phyloP scores from a whole-genome alignment of 148 eudicot genomes.

The Persicaria tinctoria region DNA sequence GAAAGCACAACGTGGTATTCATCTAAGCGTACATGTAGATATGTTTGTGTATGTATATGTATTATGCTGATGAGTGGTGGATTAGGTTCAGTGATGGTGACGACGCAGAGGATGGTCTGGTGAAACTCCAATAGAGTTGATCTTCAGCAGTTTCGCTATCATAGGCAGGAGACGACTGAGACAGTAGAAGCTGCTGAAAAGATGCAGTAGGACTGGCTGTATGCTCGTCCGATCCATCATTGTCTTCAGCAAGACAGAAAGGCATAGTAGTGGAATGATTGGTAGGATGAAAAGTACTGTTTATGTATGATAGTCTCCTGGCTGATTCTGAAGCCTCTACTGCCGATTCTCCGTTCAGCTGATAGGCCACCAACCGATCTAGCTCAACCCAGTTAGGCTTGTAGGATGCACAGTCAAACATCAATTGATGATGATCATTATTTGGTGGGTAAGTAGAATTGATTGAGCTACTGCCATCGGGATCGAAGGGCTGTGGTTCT shows the following conservation, averaged over 20 bases:
- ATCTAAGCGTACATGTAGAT: not conserved
- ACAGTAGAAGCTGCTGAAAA: too few species aligned
- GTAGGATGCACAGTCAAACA: not conserved
- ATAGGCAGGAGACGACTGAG: too few species aligned
- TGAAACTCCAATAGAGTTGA: not conserved
- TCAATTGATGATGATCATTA: too few species aligned
- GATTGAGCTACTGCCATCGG: not conserved
- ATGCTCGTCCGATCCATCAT: not conserved
- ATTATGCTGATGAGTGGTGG: not conserved
- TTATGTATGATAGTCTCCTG: constrained; percentile 15
- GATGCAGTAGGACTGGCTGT: not conserved
- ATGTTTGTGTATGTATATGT: not conserved
- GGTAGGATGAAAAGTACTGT: constrained; percentile 1
- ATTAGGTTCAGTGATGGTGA: not conserved
- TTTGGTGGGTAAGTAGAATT: not conserved
- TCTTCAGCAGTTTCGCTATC: not conserved
- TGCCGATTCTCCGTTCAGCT: constrained; percentile 32
- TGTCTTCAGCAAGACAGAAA: constrained; percentile 22
- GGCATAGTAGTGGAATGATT: constrained; percentile 4
- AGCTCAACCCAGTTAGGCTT: constrained; percentile 31
- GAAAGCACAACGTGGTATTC: not conserved
- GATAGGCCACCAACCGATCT: constrained; percentile 48
- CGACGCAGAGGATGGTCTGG: not conserved
- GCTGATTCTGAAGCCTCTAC: not conserved
- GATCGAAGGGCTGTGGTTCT: not conserved